Base-by-base conservation (phyloP, 2,329 filamentous ascomycete species). In the Fusarium albosuccineum region DNA sequence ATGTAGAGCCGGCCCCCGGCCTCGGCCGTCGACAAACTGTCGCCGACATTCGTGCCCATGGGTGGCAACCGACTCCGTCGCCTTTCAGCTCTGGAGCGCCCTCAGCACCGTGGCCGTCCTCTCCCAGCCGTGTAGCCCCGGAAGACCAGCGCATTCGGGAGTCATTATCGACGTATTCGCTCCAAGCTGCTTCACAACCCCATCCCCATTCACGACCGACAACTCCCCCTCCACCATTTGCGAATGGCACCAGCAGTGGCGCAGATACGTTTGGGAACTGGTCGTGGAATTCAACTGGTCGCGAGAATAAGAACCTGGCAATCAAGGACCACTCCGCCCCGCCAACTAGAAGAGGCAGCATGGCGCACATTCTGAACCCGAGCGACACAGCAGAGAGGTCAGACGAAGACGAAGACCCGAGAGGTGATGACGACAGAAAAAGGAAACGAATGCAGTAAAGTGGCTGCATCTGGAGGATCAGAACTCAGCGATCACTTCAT, bases 21-120 rank as follows among this genome's bases (percentile, higher is more conserved):
- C 84, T 97, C 46, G 87, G 89, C 44, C 90, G 95, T 66, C 89
- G 95, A 64, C 96, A 99, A 79, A 99, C 96, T 2, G 95, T 94
- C 39, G 96, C 96, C 60, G 96, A 99, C 76, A 98, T 99, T 71
- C 91, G 96, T 54, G 91, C 94, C 72, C 91, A 94, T 75, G 93
- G 91, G 37, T 95, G 92, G 89, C 90, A 89, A 65, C 84, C 84
- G 8, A 69, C 66, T 41, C 84, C 87, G 27, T 91, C 91, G 6
- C 92, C 90, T 10, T 92, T 74, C 89, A 74, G 84, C 86, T 8
- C 90, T 4, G 89, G 89, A 10, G 79, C 82, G 3, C 78, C 83
- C 9, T 81, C 84, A 1, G 77, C 80, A 4, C 82, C 82, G 13
- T 88, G 85, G 83, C 86, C 86, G 0, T 80, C 85, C 3, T 88